These are phyloP conservation scores for Gossypium schwendimanii DNA, from an alignment of 441 rosid genomes.

Conservation along the genomic window DNA sequence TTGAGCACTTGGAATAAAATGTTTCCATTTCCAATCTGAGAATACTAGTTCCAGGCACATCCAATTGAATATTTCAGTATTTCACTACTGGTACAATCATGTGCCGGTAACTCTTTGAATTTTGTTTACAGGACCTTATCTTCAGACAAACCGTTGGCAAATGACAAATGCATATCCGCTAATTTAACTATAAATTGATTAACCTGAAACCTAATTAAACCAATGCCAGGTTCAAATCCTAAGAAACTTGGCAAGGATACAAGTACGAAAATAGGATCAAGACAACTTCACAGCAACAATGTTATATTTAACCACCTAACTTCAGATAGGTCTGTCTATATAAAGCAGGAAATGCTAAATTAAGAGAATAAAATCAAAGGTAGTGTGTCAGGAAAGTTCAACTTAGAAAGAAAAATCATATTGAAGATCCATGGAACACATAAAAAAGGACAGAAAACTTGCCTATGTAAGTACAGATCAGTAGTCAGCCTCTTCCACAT, in stretches of 20 bases:
- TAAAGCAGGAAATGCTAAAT: constrained; percentile 4
- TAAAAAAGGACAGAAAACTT: constrained; percentile 47
- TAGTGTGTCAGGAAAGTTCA: constrained; percentile 11
- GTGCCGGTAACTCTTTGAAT: not conserved
- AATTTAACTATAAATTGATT: constrained; percentile 3
- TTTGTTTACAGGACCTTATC: constrained; percentile 1
- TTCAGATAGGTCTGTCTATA: not conserved
- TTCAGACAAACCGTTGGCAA: constrained; percentile 2
- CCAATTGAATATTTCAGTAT: not conserved
- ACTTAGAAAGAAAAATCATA: constrained; percentile 11
- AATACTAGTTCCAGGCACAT: not conserved
- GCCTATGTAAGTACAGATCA: constrained; percentile 35
- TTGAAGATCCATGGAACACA: constrained; percentile 27
- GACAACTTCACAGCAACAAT: not conserved
- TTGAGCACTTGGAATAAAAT: not conserved
- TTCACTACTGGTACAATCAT: not conserved
- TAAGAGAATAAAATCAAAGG: constrained; percentile 17
- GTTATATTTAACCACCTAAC: not conserved
- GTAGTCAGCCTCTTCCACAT: constrained; percentile 27
- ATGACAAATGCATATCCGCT: not conserved
- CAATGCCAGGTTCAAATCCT: not conserved
- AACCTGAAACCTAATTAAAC: constrained; percentile 6
- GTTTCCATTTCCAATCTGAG: not conserved
- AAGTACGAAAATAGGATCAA: not conserved
- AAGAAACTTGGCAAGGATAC: not conserved